A percentile compares a stretch with the other conserved stretches of the same genome.
phyloP scores from a whole-genome alignment of 202 grass and related monocot species.

The Panicum hallii region DNA sequence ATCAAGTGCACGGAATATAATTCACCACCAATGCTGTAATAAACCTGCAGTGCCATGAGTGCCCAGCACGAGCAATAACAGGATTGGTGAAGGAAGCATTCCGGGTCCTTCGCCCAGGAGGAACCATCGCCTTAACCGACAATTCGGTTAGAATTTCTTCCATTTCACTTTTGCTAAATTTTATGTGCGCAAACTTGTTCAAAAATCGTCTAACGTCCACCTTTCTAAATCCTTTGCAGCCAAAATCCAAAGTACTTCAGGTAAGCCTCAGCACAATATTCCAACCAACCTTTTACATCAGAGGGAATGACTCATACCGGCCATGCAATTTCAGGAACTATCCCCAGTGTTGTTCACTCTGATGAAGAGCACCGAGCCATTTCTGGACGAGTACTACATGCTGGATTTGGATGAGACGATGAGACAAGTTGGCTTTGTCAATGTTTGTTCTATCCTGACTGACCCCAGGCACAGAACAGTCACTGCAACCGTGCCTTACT shows the following conservation, averaged over 20 bases:
- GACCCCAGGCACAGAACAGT: constrained; percentile 89
- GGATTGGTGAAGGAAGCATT: constrained; percentile 80
- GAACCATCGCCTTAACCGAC: constrained; percentile 78
- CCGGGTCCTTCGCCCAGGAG: constrained; percentile 68
- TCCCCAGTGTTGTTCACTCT: constrained; percentile 81
- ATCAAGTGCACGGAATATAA: neutral
- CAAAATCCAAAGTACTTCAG: constrained; percentile 90
- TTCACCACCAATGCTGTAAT: neutral
- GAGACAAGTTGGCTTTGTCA: constrained; percentile 61
- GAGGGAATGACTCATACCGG: neutral
- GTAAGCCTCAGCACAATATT: constrained; percentile 44
- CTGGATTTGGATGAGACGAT: constrained; percentile 74
- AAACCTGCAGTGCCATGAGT: constrained; percentile 78
- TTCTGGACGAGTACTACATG: constrained; percentile 86
- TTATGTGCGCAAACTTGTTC: neutral
- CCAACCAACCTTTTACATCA: neutral
- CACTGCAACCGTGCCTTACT: constrained; percentile 72
- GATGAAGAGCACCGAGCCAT: constrained; percentile 89
- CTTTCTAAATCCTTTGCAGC: constrained; percentile 46
- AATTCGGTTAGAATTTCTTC: constrained; percentile 63
- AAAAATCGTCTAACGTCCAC: neutral
- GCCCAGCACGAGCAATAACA: constrained; percentile 67
- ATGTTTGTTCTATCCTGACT: constrained; percentile 69
- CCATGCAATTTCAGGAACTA: constrained; percentile 58
- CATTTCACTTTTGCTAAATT: neutral